Evolutionary conservation across 345 rosid species (phyloP), one percentile per base, ranked within the genome.

Genomic region (Passiflora organensis): DNA sequence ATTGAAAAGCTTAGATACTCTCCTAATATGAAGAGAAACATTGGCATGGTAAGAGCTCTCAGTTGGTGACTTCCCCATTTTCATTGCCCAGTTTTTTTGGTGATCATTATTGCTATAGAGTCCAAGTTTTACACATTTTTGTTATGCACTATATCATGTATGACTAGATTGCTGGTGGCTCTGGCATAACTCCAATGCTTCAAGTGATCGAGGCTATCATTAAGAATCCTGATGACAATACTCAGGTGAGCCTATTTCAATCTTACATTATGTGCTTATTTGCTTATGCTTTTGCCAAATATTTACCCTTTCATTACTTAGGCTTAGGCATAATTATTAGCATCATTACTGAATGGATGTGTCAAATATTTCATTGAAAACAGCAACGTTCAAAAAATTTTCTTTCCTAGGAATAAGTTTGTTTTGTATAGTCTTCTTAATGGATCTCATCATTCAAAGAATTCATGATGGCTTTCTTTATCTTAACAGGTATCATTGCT

Each of bases 181-280:
- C 86, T 43, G 97, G 97, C 60, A 91, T 91, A 65, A 87, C 97
- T 43, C 97, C 97, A 56, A 91, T 91, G 96, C 90, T 91, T 71
- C 97, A 91, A 71, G 85, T 87, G 36, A 85, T 91, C 38, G 97
- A 91, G 64, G 91, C 88, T 53, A 82, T 91, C 55, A 36, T 91
- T 67, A 87, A 82, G 80, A 87, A 91, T 68, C 86, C 91, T 0
- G 82, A 85, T 43, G 97, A 91, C 80, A 87, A 85, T 56, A 87
- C 97, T 48, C 82, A 91, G 95, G 96, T 87, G 43, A 23, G 56
- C 25, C 16, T 59, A 39, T 57, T 16, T 50, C 45, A 44, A 51
- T 49, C 10, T 60, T 55, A 48, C 51, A 23, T 37, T 43, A 18
- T 59, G 42, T 13, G 14, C 16, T 15, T 39, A 9, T 16, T 53